Evolutionary conservation across 2,329 filamentous ascomycete species (phyloP).

Genomic region (Fusarium multiceps): DNA sequence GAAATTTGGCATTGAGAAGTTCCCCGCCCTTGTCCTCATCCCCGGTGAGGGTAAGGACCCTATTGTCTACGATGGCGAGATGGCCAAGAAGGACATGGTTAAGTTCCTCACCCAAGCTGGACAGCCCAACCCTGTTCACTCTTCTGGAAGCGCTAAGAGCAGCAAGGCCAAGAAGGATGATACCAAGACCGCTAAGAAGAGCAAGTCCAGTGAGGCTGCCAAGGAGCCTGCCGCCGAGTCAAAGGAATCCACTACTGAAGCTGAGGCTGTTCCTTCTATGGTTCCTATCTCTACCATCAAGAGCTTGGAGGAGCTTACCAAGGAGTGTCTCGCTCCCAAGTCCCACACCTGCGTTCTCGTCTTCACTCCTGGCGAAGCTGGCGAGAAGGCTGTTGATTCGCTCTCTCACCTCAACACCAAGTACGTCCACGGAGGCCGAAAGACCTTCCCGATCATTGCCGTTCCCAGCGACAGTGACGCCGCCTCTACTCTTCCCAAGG

Average conservation of each 20-base stretch:
- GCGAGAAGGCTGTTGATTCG: slow-evolving; percentile 68
- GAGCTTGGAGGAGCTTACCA: slow-evolving; percentile 71
- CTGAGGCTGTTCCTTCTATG: slow-evolving; percentile 53
- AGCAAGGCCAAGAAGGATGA: slow-evolving; percentile 56
- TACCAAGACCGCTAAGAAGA: slow-evolving; percentile 50
- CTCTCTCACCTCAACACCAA: slow-evolving; percentile 82
- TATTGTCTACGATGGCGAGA: slow-evolving; percentile 80
- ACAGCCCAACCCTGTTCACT: slow-evolving; percentile 78
- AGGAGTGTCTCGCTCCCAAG: slow-evolving; percentile 79
- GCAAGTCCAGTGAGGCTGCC: slow-evolving; percentile 44
- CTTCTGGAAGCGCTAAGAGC: slow-evolving; percentile 51
- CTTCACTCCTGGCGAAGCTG: slow-evolving; percentile 68
- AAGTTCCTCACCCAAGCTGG: slow-evolving; percentile 85
- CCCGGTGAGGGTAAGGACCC: slow-evolving; percentile 76
- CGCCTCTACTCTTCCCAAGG: slow-evolving; percentile 56
- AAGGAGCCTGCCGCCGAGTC: slow-evolving; percentile 45
- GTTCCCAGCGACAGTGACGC: slow-evolving; percentile 66
- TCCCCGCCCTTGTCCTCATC: slow-evolving; percentile 83
- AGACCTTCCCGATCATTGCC: slow-evolving; percentile 85
- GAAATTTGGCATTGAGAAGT: slow-evolving; percentile 79
- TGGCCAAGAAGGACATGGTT: slow-evolving; percentile 86
- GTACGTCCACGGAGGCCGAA: slow-evolving; percentile 72
- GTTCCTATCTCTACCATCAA: slow-evolving; percentile 74
- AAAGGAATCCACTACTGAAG: slow-evolving; percentile 36
- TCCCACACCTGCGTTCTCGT: slow-evolving; percentile 86